Evolutionary conservation across 1,139 yeast genomes (phyloP).

Genomic region (Wickerhamomyces sp.): DNA sequence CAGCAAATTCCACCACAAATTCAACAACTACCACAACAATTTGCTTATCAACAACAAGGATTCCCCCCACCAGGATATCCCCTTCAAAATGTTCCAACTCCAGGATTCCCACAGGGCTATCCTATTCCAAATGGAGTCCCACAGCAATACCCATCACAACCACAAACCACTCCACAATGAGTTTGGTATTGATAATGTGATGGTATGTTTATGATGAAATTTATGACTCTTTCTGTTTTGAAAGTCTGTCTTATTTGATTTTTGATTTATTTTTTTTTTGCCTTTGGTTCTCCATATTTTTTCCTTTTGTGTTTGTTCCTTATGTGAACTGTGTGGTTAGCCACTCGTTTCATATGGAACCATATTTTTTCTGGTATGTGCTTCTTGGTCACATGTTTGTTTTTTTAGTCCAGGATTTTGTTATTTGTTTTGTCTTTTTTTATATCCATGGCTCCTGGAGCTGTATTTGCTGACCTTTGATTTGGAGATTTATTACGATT

Average conservation of each 20-base stretch:
- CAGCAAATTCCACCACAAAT: constrained; percentile 11
- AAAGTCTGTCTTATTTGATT: background rate
- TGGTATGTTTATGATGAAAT: background rate
- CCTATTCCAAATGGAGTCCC: constrained; percentile 6
- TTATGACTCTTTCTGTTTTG: background rate
- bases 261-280: background rate
- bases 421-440: no score
- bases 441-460: no score
- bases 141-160: constrained; percentile 2
- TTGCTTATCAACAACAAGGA: constrained; percentile 14
- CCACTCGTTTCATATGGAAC: no score
- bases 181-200: background rate
- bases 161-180: constrained; percentile 4
- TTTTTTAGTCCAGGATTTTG: no score
- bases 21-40: constrained; percentile 15
- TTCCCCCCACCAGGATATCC: constrained; percentile 15
- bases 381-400: no score
- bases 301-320: background rate
- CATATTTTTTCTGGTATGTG: background rate
- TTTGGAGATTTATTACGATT: no score
- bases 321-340: background rate
- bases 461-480: no score
- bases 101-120: constrained; percentile 15
- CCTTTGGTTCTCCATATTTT: background rate
- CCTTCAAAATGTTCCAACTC: constrained; percentile 1